These are phyloP conservation scores for Syncephalastrum monosporum DNA, from an alignment of 371 early-diverging fungal species.

Conservation along the genomic window DNA sequence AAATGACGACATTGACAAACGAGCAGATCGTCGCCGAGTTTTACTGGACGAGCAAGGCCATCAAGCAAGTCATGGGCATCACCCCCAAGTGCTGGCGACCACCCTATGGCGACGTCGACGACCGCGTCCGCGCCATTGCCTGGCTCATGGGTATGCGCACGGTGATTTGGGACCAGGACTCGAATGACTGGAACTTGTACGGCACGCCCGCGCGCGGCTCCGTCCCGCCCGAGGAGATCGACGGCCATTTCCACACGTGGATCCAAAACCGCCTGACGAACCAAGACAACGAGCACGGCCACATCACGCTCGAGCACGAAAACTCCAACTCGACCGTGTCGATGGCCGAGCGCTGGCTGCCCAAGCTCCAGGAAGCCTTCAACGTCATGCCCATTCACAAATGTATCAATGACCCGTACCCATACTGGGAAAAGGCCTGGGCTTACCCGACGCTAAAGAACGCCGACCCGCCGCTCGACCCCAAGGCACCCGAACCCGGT, in stretches of 20 bases:
- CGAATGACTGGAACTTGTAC: constrained; percentile 38
- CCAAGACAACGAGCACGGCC: constrained; percentile 37
- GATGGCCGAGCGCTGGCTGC: constrained; percentile 48
- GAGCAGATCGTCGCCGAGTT: constrained; percentile 60
- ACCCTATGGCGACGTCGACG: constrained; percentile 56
- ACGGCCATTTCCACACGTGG: constrained; percentile 41
- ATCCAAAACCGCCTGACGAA: constrained; percentile 22
- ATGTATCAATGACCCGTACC: constrained; percentile 49
- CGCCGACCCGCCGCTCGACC: constrained; percentile 9
- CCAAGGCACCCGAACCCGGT: neutral
- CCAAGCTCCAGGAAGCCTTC: constrained; percentile 36
- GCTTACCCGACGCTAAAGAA: constrained; percentile 34
- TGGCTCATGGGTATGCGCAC: constrained; percentile 55
- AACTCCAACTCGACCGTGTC: constrained; percentile 41
- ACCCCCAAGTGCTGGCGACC: constrained; percentile 61
- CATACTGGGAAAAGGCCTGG: constrained; percentile 46
- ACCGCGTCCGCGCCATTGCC: constrained; percentile 52
- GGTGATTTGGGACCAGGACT: constrained; percentile 37
- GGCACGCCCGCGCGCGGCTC: constrained; percentile 26
- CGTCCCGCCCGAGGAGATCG: constrained; percentile 25
- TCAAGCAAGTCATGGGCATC: constrained; percentile 55
- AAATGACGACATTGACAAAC: constrained; percentile 53
- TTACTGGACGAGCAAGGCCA: constrained; percentile 49
- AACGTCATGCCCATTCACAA: constrained; percentile 50
- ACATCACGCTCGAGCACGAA: constrained; percentile 50